Percentiles rank a stretch among this genome's conserved stretches.
These are phyloP conservation scores for Penicillium egyptiacum DNA, from an alignment of 495 filamentous ascomycete genomes.

Conservation along the genomic window DNA sequence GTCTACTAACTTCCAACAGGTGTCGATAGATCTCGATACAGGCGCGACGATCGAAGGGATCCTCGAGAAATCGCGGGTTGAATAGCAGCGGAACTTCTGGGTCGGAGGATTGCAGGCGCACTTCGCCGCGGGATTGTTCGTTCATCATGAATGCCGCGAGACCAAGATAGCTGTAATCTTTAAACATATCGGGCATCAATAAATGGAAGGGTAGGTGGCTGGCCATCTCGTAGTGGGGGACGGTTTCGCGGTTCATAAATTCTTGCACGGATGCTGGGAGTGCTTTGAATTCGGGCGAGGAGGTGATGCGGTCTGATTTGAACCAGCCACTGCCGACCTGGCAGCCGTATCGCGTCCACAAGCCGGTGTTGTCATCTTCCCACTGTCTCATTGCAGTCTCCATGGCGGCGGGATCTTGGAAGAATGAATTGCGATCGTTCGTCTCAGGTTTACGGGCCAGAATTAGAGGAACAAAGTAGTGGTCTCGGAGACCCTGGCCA, in stretches of 20 bases:
- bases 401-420: slow-evolving; percentile 33
- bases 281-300: slow-evolving; percentile 43
- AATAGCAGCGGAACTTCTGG: slow-evolving; percentile 55
- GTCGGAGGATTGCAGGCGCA: slow-evolving; percentile 55
- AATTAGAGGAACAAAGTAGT: slow-evolving; percentile 34
- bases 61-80: slow-evolving; percentile 55
- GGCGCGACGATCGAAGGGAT: slow-evolving; percentile 57
- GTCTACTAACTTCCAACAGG: slow-evolving; percentile 41
- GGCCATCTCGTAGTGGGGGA: slow-evolving; percentile 49
- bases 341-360: slow-evolving; percentile 42
- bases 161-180: slow-evolving; percentile 35
- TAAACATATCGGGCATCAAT: slow-evolving; percentile 25
- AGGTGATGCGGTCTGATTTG: slow-evolving; percentile 45
- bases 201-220: slow-evolving; percentile 34
- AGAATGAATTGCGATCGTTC: slow-evolving; percentile 36
- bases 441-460: slow-evolving; percentile 29
- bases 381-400: slow-evolving; percentile 48
- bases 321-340: slow-evolving; percentile 52
- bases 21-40: slow-evolving; percentile 55
- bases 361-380: slow-evolving; percentile 46
- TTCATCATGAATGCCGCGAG: slow-evolving; percentile 39
- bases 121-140: slow-evolving; percentile 47
- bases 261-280: slow-evolving; percentile 41
- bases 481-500: slow-evolving; percentile 61
- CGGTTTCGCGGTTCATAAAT: slow-evolving; percentile 42